Evolutionary conservation across 2,329 filamentous ascomycete species (phyloP).

Genomic region (Lachnellula hyalina): DNA sequence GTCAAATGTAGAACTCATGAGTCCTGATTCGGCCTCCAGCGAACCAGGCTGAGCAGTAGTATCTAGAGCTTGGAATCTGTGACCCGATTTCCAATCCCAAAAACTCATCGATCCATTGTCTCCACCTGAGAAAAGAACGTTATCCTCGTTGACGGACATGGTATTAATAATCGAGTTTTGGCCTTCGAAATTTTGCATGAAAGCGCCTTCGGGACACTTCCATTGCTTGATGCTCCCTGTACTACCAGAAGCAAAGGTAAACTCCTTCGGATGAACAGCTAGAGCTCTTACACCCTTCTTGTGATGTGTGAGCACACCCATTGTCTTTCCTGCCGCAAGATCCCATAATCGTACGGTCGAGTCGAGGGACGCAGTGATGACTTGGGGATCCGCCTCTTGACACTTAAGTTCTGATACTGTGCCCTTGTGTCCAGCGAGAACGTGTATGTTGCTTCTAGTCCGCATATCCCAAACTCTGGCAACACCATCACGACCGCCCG

Average conservation of each 20-base stretch:
- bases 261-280: slow-evolving; percentile 82
- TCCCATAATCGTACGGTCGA: slow-evolving; percentile 92
- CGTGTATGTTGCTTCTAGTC: slow-evolving; percentile 91
- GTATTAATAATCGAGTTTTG: slow-evolving; percentile 97
- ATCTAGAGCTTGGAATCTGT: slow-evolving; percentile 84
- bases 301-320: slow-evolving; percentile 94
- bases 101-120: slow-evolving; percentile 97
- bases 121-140: slow-evolving; percentile 86
- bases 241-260: slow-evolving; percentile 91
- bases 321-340: slow-evolving; percentile 89
- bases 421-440: slow-evolving; percentile 82
- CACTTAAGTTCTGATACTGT: slow-evolving; percentile 87
- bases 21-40: slow-evolving; percentile 86
- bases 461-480: slow-evolving; percentile 98
- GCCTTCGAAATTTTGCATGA: slow-evolving; percentile 98
- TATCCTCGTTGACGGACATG: slow-evolving; percentile 86
- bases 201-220: slow-evolving; percentile 96
- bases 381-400: slow-evolving; percentile 93
- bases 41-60: slow-evolving; percentile 92
- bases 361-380: slow-evolving; percentile 91
- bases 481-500: slow-evolving; percentile 89
- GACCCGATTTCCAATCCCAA: slow-evolving; percentile 98
- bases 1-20: slow-evolving; percentile 94
- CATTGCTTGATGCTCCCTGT: slow-evolving; percentile 97
- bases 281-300: slow-evolving; percentile 93